phyloP scores from a whole-genome alignment of 306 rosid species.

The Sechiopsis laciniata region DNA sequence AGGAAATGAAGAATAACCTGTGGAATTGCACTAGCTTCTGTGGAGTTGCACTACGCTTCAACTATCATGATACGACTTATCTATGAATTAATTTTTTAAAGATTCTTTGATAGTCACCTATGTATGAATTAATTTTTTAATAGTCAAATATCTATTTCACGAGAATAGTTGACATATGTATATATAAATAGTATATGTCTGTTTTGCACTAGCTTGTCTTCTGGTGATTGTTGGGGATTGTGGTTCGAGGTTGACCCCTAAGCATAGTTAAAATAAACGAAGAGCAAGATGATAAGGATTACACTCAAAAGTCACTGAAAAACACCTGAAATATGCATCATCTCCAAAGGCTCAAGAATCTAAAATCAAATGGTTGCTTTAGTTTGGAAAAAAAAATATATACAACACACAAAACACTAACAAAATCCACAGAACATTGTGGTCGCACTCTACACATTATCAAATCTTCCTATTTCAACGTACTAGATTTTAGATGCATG shows the following conservation, averaged over 20 bases:
- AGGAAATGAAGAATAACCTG: not conserved
- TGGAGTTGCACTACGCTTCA: not conserved
- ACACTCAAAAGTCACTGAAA: not conserved
- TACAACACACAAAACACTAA: constrained; percentile 17
- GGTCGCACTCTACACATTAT: constrained; percentile 16
- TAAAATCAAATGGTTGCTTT: constrained; percentile 19
- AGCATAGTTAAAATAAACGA: not conserved
- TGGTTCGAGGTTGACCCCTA: not conserved
- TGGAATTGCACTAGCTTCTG: not conserved
- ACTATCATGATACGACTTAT: no score
- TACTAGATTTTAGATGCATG: constrained; percentile 14
- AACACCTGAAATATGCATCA: constrained; percentile 5
- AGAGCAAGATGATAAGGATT: not conserved
- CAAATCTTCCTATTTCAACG: constrained; percentile 12
- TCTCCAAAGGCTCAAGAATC: constrained; percentile 4
- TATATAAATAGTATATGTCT: not conserved
- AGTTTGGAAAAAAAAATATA: constrained; percentile 14
- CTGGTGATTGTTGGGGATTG: not conserved
- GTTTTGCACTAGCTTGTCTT: not conserved
- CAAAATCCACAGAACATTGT: constrained; percentile 19
- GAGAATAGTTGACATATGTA: no score
- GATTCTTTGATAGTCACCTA: no score
- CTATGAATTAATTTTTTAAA: no score
- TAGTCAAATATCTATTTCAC: no score
- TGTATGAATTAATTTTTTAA: no score